Conservation (phyloP, 805 yeast species). For the Hanseniaspora thailandica region DNA sequence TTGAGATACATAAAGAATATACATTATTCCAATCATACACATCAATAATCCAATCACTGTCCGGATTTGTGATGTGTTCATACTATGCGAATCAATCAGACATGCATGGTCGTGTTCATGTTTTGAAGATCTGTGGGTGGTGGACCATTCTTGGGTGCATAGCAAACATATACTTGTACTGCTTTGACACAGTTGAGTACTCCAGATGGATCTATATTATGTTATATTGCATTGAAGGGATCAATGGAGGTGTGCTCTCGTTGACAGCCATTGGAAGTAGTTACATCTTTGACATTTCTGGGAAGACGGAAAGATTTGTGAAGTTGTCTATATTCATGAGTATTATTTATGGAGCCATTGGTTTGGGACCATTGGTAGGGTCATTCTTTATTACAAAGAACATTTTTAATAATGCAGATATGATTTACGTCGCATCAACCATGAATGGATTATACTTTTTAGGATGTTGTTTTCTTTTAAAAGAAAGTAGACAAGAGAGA, state of each 20-base stretch:
- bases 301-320: slow-evolving; percentile 17
- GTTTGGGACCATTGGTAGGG: slow-evolving; percentile 21
- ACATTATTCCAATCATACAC: slow-evolving; percentile 19
- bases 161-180: slow-evolving; percentile 18
- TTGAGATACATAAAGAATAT: slow-evolving; percentile 17
- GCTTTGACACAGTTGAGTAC: slow-evolving; percentile 14
- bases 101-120: slow-evolving; percentile 20
- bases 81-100: slow-evolving; percentile 22
- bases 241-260: slow-evolving; percentile 23
- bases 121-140: slow-evolving; percentile 22
- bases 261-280: slow-evolving; percentile 22
- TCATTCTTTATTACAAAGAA: slow-evolving; percentile 18
- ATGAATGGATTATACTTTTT: slow-evolving; percentile 13
- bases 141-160: slow-evolving; percentile 22
- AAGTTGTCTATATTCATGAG: slow-evolving; percentile 21
- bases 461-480: slow-evolving; percentile 26
- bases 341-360: slow-evolving; percentile 20
- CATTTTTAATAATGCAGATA: slow-evolving; percentile 7
- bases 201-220: slow-evolving; percentile 15
- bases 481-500: slow-evolving; percentile 51
- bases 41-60: slow-evolving; percentile 18
- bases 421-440: slow-evolving; percentile 10
- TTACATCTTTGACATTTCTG: slow-evolving; percentile 20
- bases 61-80: slow-evolving; percentile 20
- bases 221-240: slow-evolving; percentile 16